A percentile compares a stretch with the other conserved stretches of the same genome.
phyloP scores from a whole-genome alignment of 768 basidiomycete genomes.

The Leccinum barrowsii region DNA sequence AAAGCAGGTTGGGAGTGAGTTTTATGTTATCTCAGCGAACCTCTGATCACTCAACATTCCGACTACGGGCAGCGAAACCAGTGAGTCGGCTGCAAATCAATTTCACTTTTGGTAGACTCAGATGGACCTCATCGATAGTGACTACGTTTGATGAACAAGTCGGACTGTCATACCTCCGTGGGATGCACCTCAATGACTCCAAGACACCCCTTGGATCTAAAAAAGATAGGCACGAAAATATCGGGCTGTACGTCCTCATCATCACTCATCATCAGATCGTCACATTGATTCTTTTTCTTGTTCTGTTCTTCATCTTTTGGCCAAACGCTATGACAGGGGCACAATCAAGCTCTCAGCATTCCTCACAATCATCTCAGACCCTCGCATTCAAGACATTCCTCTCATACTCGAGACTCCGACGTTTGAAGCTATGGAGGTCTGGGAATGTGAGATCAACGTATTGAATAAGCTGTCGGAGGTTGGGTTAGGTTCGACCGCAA shows the following conservation, averaged over 20 bases:
- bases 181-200: slow-evolving; percentile 86
- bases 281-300: not conserved
- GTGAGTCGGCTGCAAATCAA: slow-evolving; percentile 13
- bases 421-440: slow-evolving; percentile 62
- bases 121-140: slow-evolving; percentile 38
- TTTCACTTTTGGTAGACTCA: not conserved
- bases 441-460: slow-evolving; percentile 69
- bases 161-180: slow-evolving; percentile 69
- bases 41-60: not conserved
- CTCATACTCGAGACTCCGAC: slow-evolving; percentile 81
- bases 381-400: slow-evolving; percentile 64
- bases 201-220: slow-evolving; percentile 60
- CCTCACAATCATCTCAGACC: slow-evolving; percentile 62
- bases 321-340: slow-evolving; percentile 43
- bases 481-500: not conserved
- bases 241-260: slow-evolving; percentile 66
- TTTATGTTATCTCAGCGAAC: not conserved
- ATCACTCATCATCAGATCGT: not conserved
- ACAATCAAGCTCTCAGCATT: slow-evolving; percentile 63
- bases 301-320: not conserved
- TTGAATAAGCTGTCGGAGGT: slow-evolving; percentile 43
- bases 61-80: slow-evolving; percentile 20
- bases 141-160: slow-evolving; percentile 62
- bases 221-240: slow-evolving; percentile 81
- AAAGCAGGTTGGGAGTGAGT: slow-evolving; percentile 68